These are phyloP conservation scores for Yarrowia alimentaria DNA, from an alignment of 805 yeast species.

Conservation along the genomic window DNA sequence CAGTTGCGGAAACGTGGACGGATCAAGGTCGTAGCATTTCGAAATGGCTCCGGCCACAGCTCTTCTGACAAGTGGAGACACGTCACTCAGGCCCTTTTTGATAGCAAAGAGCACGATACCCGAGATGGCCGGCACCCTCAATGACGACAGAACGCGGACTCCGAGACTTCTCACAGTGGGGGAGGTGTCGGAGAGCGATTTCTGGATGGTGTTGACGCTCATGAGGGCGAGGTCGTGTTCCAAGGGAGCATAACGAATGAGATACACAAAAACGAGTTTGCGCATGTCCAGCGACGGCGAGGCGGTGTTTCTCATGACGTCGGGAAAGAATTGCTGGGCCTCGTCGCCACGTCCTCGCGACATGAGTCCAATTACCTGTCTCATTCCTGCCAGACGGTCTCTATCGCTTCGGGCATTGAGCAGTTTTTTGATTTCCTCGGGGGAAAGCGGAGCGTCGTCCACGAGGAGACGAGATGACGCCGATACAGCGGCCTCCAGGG, in stretches of 20 bases:
- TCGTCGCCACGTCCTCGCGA: constrained; percentile 41
- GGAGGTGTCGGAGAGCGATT: constrained; percentile 65
- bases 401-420: constrained; percentile 68
- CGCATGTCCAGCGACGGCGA: constrained; percentile 63
- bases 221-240: constrained; percentile 89
- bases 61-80: constrained; percentile 72
- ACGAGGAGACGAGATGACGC: constrained; percentile 61
- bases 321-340: constrained; percentile 62
- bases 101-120: constrained; percentile 76
- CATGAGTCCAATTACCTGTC: constrained; percentile 45
- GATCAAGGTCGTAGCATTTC: constrained; percentile 50
- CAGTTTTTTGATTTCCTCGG: constrained; percentile 62
- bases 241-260: constrained; percentile 71
- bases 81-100: constrained; percentile 64
- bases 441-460: constrained; percentile 59
- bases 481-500: constrained; percentile 78
- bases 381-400: constrained; percentile 60
- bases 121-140: constrained; percentile 73
- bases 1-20: constrained; percentile 51
- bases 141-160: constrained; percentile 77
- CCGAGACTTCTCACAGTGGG: constrained; percentile 71
- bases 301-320: constrained; percentile 83
- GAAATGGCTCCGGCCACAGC: constrained; percentile 76
- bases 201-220: constrained; percentile 89
- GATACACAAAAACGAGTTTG: constrained; percentile 71